These are phyloP conservation scores for Colletotrichum sp. DNA, from an alignment of 2,329 filamentous ascomycete species.

Conservation along the genomic window DNA sequence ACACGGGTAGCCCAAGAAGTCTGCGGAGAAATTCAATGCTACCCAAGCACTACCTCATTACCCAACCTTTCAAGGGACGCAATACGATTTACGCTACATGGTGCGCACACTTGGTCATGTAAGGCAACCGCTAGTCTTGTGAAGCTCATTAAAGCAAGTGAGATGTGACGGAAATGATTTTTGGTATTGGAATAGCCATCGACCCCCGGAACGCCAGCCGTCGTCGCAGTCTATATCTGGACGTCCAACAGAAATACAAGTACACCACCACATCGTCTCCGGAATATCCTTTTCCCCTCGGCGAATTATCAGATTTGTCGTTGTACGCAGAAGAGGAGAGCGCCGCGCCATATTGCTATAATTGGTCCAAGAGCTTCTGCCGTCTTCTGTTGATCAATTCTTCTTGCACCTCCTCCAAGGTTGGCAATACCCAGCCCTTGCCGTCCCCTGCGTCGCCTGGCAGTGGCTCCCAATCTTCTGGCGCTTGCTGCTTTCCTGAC, in stretches of 20 bases:
- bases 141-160: not conserved
- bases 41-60: not conserved
- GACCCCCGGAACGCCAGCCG: slow-evolving; percentile 13
- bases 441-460: slow-evolving; percentile 90
- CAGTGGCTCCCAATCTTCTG: slow-evolving; percentile 80
- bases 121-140: not conserved
- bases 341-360: slow-evolving; percentile 41
- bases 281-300: not conserved
- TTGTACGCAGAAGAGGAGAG: not conserved
- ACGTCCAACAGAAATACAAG: slow-evolving; percentile 7
- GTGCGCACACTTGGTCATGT: not conserved
- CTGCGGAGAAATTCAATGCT: not conserved
- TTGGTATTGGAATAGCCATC: slow-evolving; percentile 15
- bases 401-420: slow-evolving; percentile 89
- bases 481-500: slow-evolving; percentile 60
- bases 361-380: slow-evolving; percentile 83
- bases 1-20: not conserved
- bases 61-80: not conserved
- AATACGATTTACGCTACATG: not conserved
- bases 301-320: not conserved
- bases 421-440: slow-evolving; percentile 81
- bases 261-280: not conserved
- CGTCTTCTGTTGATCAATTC: slow-evolving; percentile 88
- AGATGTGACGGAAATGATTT: not conserved
- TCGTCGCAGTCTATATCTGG: slow-evolving; percentile 4